Conservation (phyloP, 805 yeast species). For the Candida pseudoglaebosa region DNA sequence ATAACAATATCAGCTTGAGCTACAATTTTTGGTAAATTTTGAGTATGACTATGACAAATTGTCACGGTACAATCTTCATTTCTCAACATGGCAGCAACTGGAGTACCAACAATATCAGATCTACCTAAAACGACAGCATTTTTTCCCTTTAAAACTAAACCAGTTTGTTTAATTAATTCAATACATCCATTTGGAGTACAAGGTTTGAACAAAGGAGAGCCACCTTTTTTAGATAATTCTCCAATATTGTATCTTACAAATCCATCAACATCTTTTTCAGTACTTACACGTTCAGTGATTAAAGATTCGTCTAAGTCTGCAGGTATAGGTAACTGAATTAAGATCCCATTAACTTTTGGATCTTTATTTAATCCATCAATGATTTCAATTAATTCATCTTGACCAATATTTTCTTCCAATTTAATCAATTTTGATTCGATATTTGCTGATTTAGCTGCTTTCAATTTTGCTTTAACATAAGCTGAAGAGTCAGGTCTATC, state of each 20-base stretch:
- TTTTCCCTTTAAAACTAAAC: slow-evolving; percentile 55
- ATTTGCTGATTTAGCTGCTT: slow-evolving; percentile 70
- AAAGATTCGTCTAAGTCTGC: slow-evolving; percentile 61
- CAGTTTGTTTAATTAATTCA: slow-evolving; percentile 55
- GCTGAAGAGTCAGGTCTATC: slow-evolving; percentile 75
- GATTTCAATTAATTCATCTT: slow-evolving; percentile 50
- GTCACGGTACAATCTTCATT: slow-evolving; percentile 76
- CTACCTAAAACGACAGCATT: slow-evolving; percentile 83
- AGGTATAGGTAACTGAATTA: slow-evolving; percentile 78
- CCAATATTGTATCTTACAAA: slow-evolving; percentile 77
- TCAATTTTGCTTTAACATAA: slow-evolving; percentile 74
- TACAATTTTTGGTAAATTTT: slow-evolving; percentile 45
- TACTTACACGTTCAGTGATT: slow-evolving; percentile 62
- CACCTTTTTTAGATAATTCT: slow-evolving; percentile 69
- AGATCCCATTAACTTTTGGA: slow-evolving; percentile 60
- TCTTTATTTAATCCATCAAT: slow-evolving; percentile 58
- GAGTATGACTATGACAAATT: slow-evolving; percentile 64
- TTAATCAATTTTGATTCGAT: slow-evolving; percentile 58
- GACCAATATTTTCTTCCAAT: slow-evolving; percentile 53
- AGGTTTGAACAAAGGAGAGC: slow-evolving; percentile 67
- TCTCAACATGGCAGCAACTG: slow-evolving; percentile 67
- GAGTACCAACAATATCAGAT: slow-evolving; percentile 83
- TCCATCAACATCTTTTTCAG: slow-evolving; percentile 79
- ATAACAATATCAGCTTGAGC: slow-evolving; percentile 70
- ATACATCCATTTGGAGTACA: slow-evolving; percentile 84